Conservation (phyloP, 1,139 yeast genomes). For the Debaryomyces sp. region DNA sequence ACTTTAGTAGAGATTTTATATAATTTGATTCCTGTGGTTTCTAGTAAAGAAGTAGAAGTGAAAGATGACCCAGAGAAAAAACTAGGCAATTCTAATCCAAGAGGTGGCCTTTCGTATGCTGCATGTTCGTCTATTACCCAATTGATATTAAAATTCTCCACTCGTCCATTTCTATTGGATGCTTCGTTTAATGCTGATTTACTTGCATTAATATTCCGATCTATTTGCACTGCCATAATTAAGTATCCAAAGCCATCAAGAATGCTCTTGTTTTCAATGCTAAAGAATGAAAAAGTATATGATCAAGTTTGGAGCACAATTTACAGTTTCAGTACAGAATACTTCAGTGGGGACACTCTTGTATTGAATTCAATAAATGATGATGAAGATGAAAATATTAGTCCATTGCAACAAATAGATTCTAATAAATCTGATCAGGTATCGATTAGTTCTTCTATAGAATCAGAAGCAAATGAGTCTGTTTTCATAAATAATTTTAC, state of each 20-base stretch:
- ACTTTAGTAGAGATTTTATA: constrained; percentile 60
- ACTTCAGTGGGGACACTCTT: constrained; percentile 25
- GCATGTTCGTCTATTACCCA: constrained; percentile 61
- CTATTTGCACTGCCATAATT: constrained; percentile 53
- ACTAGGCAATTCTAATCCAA: constrained; percentile 34
- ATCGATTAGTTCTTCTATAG: constrained; percentile 9
- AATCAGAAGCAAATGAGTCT: constrained; percentile 11
- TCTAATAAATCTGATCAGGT: constrained; percentile 15
- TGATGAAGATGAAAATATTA: constrained; percentile 15
- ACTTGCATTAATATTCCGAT: constrained; percentile 58
- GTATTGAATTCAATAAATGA: constrained; percentile 20
- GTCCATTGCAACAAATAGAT: constrained; percentile 8
- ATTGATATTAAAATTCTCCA: constrained; percentile 49
- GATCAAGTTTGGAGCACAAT: constrained; percentile 37
- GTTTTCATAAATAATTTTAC: constrained; percentile 12
- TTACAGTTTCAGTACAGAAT: constrained; percentile 30
- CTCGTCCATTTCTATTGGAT: constrained; percentile 42
- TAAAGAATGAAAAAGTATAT: constrained; percentile 49
- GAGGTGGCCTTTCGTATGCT: constrained; percentile 59
- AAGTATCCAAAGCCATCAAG: constrained; percentile 55
- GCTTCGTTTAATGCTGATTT: constrained; percentile 56
- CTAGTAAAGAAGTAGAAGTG: constrained; percentile 18
- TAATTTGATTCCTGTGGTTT: constrained; percentile 56
- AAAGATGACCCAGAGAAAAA: constrained; percentile 29
- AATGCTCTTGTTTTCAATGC: constrained; percentile 54